A percentile compares a stretch with the other conserved stretches of the same genome.
Conservation (phyloP, 148 eudicot species). For the Fagopyrum tataricum region DNA sequence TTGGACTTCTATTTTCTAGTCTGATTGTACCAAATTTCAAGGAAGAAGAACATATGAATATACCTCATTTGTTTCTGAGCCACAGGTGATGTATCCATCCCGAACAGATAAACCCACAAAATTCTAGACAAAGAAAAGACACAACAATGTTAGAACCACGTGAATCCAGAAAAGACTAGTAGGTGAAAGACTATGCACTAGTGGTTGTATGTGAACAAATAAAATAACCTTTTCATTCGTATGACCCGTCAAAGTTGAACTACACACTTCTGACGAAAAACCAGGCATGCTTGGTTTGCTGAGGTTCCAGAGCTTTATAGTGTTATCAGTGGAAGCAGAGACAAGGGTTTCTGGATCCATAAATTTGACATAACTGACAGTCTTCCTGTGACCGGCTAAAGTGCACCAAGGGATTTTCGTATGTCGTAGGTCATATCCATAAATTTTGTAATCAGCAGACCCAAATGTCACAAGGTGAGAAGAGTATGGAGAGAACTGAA, state of each 20-base stretch:
- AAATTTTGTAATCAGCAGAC: constrained; percentile 77
- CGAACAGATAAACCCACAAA: constrained; percentile 77
- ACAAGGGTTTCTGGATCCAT: constrained; percentile 64
- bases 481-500: constrained; percentile 75
- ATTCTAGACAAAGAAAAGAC: constrained; percentile 33
- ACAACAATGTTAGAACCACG: background rate
- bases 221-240: constrained; percentile 69
- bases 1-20: background rate
- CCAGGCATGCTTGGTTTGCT: constrained; percentile 41
- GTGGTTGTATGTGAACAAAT: background rate
- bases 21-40: background rate
- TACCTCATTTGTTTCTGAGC: constrained; percentile 96
- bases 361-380: constrained; percentile 87
- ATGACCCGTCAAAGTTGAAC: constrained; percentile 59
- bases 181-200: background rate
- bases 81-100: constrained; percentile 86
- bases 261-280: constrained; percentile 52
- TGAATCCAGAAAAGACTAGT: background rate
- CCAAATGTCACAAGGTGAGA: constrained; percentile 73
- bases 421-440: constrained; percentile 82
- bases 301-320: constrained; percentile 86
- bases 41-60: background rate
- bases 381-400: constrained; percentile 64
- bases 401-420: constrained; percentile 65
- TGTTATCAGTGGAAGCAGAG: constrained; percentile 92